These are phyloP conservation scores for Mortierella sp. DNA, from an alignment of 371 early-diverging fungal species.

Conservation along the genomic window DNA sequence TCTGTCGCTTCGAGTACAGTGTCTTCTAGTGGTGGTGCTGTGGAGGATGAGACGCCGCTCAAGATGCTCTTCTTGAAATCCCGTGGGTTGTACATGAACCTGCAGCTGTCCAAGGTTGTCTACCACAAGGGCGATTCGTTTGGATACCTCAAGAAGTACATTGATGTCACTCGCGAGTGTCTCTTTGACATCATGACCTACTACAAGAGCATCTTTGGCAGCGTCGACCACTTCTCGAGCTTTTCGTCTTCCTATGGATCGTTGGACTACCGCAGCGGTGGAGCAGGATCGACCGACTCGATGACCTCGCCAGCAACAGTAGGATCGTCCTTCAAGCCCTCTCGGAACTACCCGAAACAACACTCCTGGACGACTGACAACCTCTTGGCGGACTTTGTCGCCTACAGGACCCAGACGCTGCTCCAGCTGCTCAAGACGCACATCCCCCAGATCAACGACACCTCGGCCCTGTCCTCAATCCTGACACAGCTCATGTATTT, in stretches of 20 bases:
- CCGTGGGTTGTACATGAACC: slow-evolving; percentile 72
- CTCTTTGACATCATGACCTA: slow-evolving; percentile 88
- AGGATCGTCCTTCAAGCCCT: slow-evolving; percentile 31
- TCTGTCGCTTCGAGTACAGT: not conserved
- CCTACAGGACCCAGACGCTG: slow-evolving; percentile 59
- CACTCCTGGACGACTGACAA: slow-evolving; percentile 53
- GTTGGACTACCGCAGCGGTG: slow-evolving; percentile 40
- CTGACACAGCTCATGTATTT: slow-evolving; percentile 87
- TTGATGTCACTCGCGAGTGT: slow-evolving; percentile 83
- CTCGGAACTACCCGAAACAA: slow-evolving; percentile 39
- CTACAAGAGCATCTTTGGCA: slow-evolving; percentile 84
- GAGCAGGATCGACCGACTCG: slow-evolving; percentile 21
- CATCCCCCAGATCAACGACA: slow-evolving; percentile 71
- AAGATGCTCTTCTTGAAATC: slow-evolving; percentile 82
- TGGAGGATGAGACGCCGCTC: slow-evolving; percentile 75
- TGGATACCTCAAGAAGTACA: slow-evolving; percentile 79
- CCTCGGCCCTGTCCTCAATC: slow-evolving; percentile 73
- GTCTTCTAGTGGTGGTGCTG: not conserved
- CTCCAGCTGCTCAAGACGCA: slow-evolving; percentile 56
- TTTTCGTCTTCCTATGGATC: slow-evolving; percentile 51
- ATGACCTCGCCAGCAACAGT: not conserved
- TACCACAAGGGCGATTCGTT: slow-evolving; percentile 66
- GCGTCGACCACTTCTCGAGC: slow-evolving; percentile 27
- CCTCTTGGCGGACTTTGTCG: slow-evolving; percentile 67
- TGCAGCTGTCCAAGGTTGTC: slow-evolving; percentile 62